A percentile compares a stretch with the other conserved stretches of the same genome.
Conservation (phyloP, 179 eudicot genomes). For the Carnegiea gigantea region DNA sequence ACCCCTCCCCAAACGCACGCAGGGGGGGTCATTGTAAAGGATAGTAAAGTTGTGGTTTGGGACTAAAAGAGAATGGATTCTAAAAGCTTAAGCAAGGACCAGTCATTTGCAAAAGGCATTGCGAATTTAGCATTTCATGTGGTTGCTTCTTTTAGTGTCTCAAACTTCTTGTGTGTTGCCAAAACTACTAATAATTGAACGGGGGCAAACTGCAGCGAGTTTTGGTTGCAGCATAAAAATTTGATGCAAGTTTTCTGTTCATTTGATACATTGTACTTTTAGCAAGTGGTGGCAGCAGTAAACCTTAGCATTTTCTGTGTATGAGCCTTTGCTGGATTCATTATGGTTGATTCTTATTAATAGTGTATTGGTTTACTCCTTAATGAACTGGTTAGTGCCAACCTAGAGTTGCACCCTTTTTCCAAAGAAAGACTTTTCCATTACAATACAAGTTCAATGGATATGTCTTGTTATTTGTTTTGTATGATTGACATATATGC, state of each 20-base stretch:
- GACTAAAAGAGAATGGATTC: neutral
- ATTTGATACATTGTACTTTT: neutral
- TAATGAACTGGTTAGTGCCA: too few species aligned
- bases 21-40: too few species aligned
- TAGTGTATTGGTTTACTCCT: too few species aligned
- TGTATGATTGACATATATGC: too few species aligned
- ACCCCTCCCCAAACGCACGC: neutral
- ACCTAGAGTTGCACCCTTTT: too few species aligned
- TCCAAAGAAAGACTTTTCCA: too few species aligned
- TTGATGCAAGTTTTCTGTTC: neutral
- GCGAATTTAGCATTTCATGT: neutral
- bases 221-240: neutral
- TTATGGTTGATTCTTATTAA: too few species aligned
- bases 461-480: too few species aligned
- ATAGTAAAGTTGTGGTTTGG: neutral
- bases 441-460: too few species aligned
- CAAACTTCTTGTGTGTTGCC: neutral
- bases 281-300: neutral
- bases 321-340: too few species aligned
- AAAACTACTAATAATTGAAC: neutral
- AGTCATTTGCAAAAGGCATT: constrained; percentile 2
- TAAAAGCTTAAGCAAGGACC: too few species aligned
- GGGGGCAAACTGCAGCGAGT: neutral
- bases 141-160: neutral
- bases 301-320: neutral